phyloP scores from a whole-genome alignment of 148 eudicot species.

The Persicaria tinctoria region DNA sequence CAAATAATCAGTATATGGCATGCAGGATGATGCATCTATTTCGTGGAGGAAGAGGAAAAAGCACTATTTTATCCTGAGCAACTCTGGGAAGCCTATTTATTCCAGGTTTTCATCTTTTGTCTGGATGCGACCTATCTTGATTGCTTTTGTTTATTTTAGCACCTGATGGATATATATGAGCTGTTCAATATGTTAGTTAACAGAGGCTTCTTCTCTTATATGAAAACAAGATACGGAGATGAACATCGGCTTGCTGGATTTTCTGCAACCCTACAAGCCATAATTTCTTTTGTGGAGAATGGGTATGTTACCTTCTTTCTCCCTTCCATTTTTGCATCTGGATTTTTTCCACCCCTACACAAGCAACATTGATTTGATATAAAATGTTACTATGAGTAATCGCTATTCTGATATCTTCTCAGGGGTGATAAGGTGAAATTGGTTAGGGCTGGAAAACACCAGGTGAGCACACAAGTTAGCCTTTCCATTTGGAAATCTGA shows the following conservation, averaged over 20 bases:
- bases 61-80: conserved; percentile 75
- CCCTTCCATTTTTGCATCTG: background rate
- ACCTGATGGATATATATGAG: background rate
- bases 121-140: background rate
- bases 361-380: background rate
- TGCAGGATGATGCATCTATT: conserved; percentile 86
- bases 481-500: background rate
- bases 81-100: conserved; percentile 96
- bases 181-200: background rate
- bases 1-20: conserved; percentile 19
- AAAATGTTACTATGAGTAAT: background rate
- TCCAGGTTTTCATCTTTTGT: conserved; percentile 51
- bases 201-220: conserved; percentile 2
- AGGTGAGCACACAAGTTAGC: conserved; percentile 37
- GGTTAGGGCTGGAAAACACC: conserved; percentile 91
- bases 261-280: conserved; percentile 96
- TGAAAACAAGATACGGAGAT: conserved; percentile 70
- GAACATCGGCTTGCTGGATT: conserved; percentile 94
- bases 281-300: conserved; percentile 90
- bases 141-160: background rate
- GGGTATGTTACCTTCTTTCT: conserved; percentile 40
- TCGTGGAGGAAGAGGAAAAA: conserved; percentile 97
- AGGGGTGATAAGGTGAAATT: conserved; percentile 84
- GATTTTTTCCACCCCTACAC: background rate
- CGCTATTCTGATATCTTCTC: conserved; percentile 18